A percentile compares a stretch with the other conserved stretches of the same genome.
Evolutionary conservation across 1,139 yeast genomes (phyloP).

Genomic region (Candida neerlandica): DNA sequence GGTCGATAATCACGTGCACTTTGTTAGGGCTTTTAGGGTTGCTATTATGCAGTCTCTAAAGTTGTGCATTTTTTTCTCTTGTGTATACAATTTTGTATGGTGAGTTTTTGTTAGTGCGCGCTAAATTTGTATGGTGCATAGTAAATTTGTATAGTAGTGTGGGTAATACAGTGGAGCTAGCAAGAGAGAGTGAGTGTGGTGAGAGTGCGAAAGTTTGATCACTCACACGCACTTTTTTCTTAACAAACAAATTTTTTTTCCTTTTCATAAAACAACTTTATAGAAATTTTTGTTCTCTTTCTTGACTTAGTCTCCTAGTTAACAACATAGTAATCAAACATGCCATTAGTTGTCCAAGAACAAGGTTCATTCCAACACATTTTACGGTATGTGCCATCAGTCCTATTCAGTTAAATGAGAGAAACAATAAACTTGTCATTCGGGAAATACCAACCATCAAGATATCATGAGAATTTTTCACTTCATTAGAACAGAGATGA

Average conservation of each 20-base stretch:
- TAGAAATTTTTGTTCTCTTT: conserved; percentile 9
- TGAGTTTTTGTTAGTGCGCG: background rate
- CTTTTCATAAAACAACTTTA: background rate
- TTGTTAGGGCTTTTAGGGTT: conserved; percentile 22
- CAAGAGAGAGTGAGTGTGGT: too few relatives aligned
- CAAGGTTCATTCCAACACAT: conserved; percentile 99
- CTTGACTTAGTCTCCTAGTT: conserved; percentile 2
- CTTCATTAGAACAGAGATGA: too few relatives aligned
- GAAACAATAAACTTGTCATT: background rate
- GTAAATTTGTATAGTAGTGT: too few relatives aligned
- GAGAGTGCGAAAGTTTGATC: too few relatives aligned
- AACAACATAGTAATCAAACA: conserved; percentile 41
- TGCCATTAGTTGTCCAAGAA: conserved; percentile 98
- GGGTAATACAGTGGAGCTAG: too few relatives aligned
- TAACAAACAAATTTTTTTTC: background rate
- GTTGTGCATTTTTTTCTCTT: background rate
- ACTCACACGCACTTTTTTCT: background rate
- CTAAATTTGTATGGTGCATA: background rate
- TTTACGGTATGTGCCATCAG: conserved; percentile 82
- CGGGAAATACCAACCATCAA: too few relatives aligned
- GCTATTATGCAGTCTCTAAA: conserved; percentile 9
- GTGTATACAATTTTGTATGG: background rate
- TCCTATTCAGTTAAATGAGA: background rate
- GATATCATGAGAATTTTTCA: too few relatives aligned
- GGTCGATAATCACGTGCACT: conserved; percentile 10